Evolutionary conservation across 2,329 filamentous ascomycete species (phyloP), one percentile per base, ranked within the genome.

Genomic region (Beauveria pseudobassiana): DNA sequence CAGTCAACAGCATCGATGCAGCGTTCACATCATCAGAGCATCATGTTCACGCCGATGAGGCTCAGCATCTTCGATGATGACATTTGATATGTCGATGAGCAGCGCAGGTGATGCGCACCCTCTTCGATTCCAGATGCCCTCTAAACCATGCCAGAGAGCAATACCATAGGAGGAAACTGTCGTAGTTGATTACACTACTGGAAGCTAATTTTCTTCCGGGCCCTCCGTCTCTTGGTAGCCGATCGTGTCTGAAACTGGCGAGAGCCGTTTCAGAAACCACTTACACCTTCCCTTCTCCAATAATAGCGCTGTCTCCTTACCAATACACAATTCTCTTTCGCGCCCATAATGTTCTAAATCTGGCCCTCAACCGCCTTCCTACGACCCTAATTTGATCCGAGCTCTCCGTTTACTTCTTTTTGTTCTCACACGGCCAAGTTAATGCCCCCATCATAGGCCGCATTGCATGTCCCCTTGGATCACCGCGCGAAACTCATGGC

Each of bases 221-320:
- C 46, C 24, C n/a, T 51, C 24, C 46, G 24, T 26, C 9, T 45
- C 24, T 34, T 53, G n/a, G 18, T 42, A 60, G 57, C 48, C 49
- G 49, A 60, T 60, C 48, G 38, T 45, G n/a, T 48, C 49, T 45
- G 38, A 20, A 53, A 53, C 48, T 53, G n/a, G 40, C 49, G 40
- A 38, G n/a, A 24, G 38, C 38, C 38, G 38, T 50, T 45, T 59
- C 46, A 50, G 46, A 24, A 51, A 30, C 56, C 56, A 42, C 34
- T 40, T 59, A 30, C 48, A 58, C 46, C 2, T 42, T 18, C 22
- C 24, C 6, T 14, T 14, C 5, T 38, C 34, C 26, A 8, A 18
- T 20, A 20, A 43, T 16, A 38, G 18, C 38, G 20, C 10, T 26
- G 6, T 18, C 38, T 28, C 5, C 34, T 6, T 38, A 6, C 14